phyloP scores from a whole-genome alignment of 805 yeast species.

The Candida odintsovae region DNA sequence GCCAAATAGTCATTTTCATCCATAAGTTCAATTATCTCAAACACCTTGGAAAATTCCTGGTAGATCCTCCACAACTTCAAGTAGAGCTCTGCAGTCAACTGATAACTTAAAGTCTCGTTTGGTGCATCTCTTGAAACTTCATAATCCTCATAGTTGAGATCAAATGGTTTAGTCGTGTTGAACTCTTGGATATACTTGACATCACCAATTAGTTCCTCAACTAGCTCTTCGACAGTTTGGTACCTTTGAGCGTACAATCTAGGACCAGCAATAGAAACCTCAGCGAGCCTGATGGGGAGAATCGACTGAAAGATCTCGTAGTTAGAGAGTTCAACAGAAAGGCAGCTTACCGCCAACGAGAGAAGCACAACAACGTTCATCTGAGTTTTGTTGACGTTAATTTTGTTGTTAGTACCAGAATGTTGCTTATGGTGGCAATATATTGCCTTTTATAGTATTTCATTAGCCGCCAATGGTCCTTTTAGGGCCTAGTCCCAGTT shows the following conservation, averaged over 20 bases:
- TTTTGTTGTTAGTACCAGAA: no score
- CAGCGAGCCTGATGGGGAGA: not conserved
- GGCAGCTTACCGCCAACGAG: not conserved
- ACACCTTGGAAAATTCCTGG: slow-evolving; percentile 6
- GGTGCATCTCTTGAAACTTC: not conserved
- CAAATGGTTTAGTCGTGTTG: slow-evolving; percentile 1
- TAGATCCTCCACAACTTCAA: slow-evolving; percentile 5
- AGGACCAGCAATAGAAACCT: not conserved
- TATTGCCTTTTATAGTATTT: no score
- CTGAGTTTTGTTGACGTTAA: not conserved
- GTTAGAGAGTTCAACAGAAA: not conserved
- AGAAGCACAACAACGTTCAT: not conserved
- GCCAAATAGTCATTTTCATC: slow-evolving; percentile 15
- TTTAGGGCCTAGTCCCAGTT: not conserved
- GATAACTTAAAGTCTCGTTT: not conserved
- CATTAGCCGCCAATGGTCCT: not conserved
- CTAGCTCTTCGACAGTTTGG: slow-evolving; percentile 5
- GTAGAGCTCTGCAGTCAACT: slow-evolving; percentile 5
- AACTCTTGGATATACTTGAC: slow-evolving; percentile 4
- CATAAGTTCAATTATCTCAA: slow-evolving; percentile 12
- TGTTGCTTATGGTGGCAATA: not conserved
- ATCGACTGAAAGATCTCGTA: not conserved
- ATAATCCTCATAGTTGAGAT: slow-evolving; percentile 3
- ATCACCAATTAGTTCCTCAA: slow-evolving; percentile 7
- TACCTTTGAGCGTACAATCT: slow-evolving; percentile 1